These are phyloP conservation scores for Diplodia scrobiculata DNA, from an alignment of 2,329 filamentous ascomycete species.

Conservation along the genomic window DNA sequence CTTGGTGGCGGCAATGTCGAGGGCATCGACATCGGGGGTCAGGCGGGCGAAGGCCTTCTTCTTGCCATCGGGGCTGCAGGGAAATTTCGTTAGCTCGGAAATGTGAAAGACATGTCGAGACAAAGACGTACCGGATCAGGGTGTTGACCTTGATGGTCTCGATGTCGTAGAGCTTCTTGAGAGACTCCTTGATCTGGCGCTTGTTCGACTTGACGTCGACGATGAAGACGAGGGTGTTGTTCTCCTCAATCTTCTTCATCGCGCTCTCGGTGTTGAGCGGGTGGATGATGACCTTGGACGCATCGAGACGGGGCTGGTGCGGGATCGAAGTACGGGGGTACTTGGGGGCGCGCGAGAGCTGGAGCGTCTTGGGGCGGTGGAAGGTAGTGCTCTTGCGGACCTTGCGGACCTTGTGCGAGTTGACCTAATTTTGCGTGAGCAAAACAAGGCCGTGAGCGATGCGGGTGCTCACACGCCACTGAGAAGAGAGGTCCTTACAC, in stretches of 20 bases:
- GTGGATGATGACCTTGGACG: constrained; percentile 97
- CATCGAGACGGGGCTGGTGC: constrained; percentile 87
- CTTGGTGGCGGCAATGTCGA: constrained; percentile 99
- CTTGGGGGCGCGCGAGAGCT: constrained; percentile 86
- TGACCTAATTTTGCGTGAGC: constrained; percentile 54
- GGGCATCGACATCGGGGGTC: constrained; percentile 93
- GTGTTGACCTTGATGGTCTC: constrained; percentile 99
- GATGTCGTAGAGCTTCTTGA: constrained; percentile 99
- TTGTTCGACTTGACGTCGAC: constrained; percentile 93
- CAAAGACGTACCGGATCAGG: constrained; percentile 75
- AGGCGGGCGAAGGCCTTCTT: constrained; percentile 99
- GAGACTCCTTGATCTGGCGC: constrained; percentile 95
- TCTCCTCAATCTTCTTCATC: constrained; percentile 99
- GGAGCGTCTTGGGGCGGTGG: constrained; percentile 95
- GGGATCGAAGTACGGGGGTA: constrained; percentile 96
- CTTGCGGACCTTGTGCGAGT: constrained; percentile 88
- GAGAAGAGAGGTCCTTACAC: constrained; percentile 58
- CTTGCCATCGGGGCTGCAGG: constrained; percentile 78
- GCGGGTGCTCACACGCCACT: constrained; percentile 53
- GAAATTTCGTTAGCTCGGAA: neutral
- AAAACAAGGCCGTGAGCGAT: constrained; percentile 56
- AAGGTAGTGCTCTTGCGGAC: constrained; percentile 84
- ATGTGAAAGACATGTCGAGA: neutral
- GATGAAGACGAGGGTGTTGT: constrained; percentile 99
- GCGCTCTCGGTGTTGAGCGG: constrained; percentile 99